A percentile compares a stretch with the other conserved stretches of the same genome.
phyloP scores from a whole-genome alignment of 331 rosid genomes.

The Pyrus hybrid region DNA sequence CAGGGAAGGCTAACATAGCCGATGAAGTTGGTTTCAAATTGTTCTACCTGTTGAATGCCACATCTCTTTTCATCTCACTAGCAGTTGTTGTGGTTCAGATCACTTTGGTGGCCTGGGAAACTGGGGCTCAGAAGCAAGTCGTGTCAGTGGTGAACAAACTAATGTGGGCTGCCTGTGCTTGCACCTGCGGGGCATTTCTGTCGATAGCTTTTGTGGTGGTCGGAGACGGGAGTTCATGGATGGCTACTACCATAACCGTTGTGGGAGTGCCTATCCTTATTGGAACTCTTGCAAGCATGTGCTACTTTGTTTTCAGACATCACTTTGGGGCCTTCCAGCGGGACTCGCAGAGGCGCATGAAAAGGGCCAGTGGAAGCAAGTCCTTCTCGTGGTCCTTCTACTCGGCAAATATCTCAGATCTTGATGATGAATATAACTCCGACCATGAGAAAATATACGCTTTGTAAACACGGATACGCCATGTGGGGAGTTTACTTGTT shows the following conservation, averaged over 20 bases:
- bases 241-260: slow-evolving; percentile 69
- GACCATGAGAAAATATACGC: slow-evolving; percentile 87
- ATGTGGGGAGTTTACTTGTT: background rate
- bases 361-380: slow-evolving; percentile 69
- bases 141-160: slow-evolving; percentile 93
- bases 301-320: slow-evolving; percentile 85
- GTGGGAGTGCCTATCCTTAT: slow-evolving; percentile 71
- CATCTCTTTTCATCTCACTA: slow-evolving; percentile 82
- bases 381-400: slow-evolving; percentile 82
- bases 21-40: slow-evolving; percentile 50
- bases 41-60: slow-evolving; percentile 73
- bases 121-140: slow-evolving; percentile 81
- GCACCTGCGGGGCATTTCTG: slow-evolving; percentile 87
- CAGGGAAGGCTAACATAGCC: slow-evolving; percentile 64
- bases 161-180: slow-evolving; percentile 96
- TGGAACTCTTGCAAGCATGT: slow-evolving; percentile 81
- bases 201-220: slow-evolving; percentile 73
- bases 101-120: slow-evolving; percentile 98
- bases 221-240: slow-evolving; percentile 54
- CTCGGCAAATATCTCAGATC: slow-evolving; percentile 78
- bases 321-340: slow-evolving; percentile 54
- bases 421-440: slow-evolving; percentile 70
- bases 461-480: slow-evolving; percentile 16
- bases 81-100: slow-evolving; percentile 97
- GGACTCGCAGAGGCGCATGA: slow-evolving; percentile 85